Base-by-base conservation (phyloP, 306 rosid species). In the Quercus engelmannii region DNA sequence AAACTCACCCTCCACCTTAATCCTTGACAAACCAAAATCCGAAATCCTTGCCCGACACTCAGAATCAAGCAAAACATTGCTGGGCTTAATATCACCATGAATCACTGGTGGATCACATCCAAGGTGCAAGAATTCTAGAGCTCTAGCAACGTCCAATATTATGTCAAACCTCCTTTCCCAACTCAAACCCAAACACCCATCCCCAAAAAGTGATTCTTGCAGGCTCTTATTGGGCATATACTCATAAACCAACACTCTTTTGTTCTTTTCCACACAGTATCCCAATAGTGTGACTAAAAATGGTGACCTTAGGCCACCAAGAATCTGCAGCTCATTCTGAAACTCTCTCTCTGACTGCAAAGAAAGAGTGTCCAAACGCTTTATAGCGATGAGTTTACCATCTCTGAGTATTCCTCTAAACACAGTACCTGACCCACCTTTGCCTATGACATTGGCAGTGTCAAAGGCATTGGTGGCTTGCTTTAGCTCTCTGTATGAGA, bases 381-480 rank as follows among this genome's bases (percentile, higher is more conserved):
- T 95, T 74, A 95, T 81, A 23, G 99, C 97, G 74, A 95, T 91
- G 55, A 82, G 80, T 76, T 90, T 91, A 9, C 97, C 97, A 80
- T 87, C 91, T 73, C 81, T 78, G 10, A 95, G 89, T n/a, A 81
- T 72, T 17, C 99, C 99, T 74, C 86, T 89, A 69, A 92, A 95
- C 54, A 95, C 99, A 58, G 99, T 92, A 51, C 97, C 97, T 26
- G 99, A 95, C 18, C 99, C 99, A 49, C 99, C 99, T 82, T 95
- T 92, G 49, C 97, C 99, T 71, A 95, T 89, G n/a, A 92, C 81
- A 76, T 95, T 90, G 61, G 88, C 79, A 17, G 87, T 74, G 82
- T 89, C 87, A 74, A 95, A 95, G 63, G 83, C 87, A 77, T 85
- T 89, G 58, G 94, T 88, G 20, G 97, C 94, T 59, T 78, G 85